phyloP scores from a whole-genome alignment of 2,329 filamentous ascomycete genomes.

The Thielaviopsis musarum region DNA sequence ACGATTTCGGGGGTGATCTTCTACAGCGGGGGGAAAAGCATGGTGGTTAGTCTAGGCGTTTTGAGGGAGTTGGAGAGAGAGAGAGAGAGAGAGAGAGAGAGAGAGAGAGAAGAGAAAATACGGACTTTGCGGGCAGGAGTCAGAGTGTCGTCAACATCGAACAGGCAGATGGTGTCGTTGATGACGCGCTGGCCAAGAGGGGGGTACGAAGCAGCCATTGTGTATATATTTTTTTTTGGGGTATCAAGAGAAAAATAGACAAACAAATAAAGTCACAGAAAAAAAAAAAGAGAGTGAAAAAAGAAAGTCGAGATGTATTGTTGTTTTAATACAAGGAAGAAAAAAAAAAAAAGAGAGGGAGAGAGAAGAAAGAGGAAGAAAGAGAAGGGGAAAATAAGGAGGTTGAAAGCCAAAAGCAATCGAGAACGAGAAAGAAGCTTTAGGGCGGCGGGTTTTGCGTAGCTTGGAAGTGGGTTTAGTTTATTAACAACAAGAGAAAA shows the following conservation, averaged over 20 bases:
- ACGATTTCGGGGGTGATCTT: constrained; percentile 67
- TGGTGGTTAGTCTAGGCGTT: neutral
- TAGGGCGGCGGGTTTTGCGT: neutral
- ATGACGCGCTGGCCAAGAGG: constrained; percentile 69
- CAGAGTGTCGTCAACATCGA: constrained; percentile 91
- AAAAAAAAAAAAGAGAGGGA: neutral
- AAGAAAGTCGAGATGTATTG: neutral
- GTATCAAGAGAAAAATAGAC: constrained; percentile 4
- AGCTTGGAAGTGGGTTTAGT: too few relatives aligned
- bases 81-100: neutral
- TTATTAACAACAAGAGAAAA: neutral
- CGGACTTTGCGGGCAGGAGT: constrained; percentile 63
- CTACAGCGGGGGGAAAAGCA: constrained; percentile 24
- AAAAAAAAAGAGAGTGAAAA: neutral
- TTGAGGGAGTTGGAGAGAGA: neutral
- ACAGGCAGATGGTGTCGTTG: constrained; percentile 86
- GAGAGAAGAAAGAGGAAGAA: neutral
- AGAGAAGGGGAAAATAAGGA: constrained; percentile 5
- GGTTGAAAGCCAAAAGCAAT: neutral
- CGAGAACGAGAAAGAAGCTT: neutral
- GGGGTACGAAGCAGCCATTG: constrained; percentile 40
- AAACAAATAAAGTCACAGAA: neutral
- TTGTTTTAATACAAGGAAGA: neutral
- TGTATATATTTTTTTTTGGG: constrained; percentile 9
- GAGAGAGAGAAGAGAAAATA: constrained; percentile 13